Base-by-base conservation (phyloP, 768 basidiomycete genomes). In the Agaricus subrufescens region DNA sequence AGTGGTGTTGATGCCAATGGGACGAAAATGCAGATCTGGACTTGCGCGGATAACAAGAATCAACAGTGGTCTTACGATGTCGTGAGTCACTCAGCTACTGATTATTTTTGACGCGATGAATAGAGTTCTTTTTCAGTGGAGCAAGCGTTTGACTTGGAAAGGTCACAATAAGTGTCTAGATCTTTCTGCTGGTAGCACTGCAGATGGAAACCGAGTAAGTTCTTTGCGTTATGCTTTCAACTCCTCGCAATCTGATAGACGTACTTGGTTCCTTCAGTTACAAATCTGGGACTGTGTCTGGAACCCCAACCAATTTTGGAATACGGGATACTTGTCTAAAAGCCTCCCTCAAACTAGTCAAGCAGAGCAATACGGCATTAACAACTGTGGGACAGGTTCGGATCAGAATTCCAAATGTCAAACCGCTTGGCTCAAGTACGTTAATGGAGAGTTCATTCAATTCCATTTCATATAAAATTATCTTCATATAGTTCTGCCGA, bases 321-420 rank as follows among this genome's bases (percentile, higher is more conserved):
- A 79, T 61, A 68, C 74, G 2, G 80, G 80, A 2, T 83, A 82
- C 65, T 67, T 69, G 29, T 63, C 66, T 54, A 71, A 64, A 56
- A 58, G 63, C 29, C 73, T 80, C 19, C 80, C 84, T 19, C 55
- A 69, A 40, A 75, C 75, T 12, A 77, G 80, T 8, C 81, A 89
- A 66, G 68, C 77, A 37, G 85, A 78, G 10, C 89, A 89, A 63
- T 70, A 69, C 40, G 87, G 86, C 19, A 82, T 79, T 34, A 88
- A 91, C 69, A 70, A 76, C 53, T 94, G 91, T 64, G 86, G 85
- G 1, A 76, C 80, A 1, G 69, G 69, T 9, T 76, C 82, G 55
- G 79, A 75, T 67, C 80, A 80, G 58, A 50, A 72, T 8, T 87
- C 89, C 0, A 67, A 81, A 37, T 91, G 89, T 67, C 89, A 91